Evolutionary conservation across 1,284 basidiomycete genomes (phyloP), one percentile per base, ranked within the genome.

Genomic region (Pyrrhoderma lamaoense): DNA sequence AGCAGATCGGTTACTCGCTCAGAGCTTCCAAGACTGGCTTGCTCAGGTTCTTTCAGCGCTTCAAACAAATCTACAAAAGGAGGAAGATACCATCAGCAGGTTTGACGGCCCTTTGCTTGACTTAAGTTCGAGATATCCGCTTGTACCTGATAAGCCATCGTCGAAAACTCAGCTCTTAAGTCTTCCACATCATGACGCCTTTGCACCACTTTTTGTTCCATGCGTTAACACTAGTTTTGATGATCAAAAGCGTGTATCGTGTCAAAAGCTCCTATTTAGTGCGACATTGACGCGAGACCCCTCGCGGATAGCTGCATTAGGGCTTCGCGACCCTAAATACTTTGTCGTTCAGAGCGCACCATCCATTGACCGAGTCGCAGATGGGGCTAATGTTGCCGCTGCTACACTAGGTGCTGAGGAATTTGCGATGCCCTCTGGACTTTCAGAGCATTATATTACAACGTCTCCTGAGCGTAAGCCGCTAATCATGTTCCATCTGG

Each of bases 11-110:
- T 75, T 99, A 2, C 76, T 99, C 3, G 89, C 89, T 5, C 93
- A 98, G 65, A 93, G 90, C 1, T 98, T 97, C 69, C 93, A 98
- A 67, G 88, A 93, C 62, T 99, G 95, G 95, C 71, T 96, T 2
- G 76, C 79, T 9, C 83, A 84, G 60, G 85, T 96, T 2, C 71
- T 94, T 5, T 69, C 76, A 1, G 89, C 89, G 8, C 85, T 82
- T 3, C 76, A 78, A 25, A 40, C 69, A 74, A 5, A 54, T 61
- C 25, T 42, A 56, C 45, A 43, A 54, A n/a, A 57, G 60, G 35
- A 48, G 51, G 25, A 37, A 18, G 21, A 18, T n/a, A 22, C 5
- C 14, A 40, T 14, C n/a, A 40, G n/a, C 38, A 16, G n/a, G 8
- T 18, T 38, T n/a, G 36, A 38, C 37, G 21, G 19, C 19, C 8